Evolutionary conservation across 345 rosid genomes (phyloP), one percentile per base, ranked within the genome.

Genomic region (Heritiera fomes): DNA sequence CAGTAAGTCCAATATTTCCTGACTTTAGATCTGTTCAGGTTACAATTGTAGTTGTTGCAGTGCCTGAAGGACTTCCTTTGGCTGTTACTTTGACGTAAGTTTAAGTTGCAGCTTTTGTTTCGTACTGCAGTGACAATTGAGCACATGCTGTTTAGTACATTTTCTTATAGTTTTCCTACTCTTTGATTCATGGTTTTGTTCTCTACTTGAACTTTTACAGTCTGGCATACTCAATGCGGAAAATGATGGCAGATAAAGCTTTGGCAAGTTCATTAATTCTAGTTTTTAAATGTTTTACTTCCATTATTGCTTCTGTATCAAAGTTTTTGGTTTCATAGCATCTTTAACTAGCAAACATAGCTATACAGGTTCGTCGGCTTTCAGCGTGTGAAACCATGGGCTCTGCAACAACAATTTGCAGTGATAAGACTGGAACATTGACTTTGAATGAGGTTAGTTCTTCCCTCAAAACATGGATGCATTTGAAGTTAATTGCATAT

Each of bases 351-450:
- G 85, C 79, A 52, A 69, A 60, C 56, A 7, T 41, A 47, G 41
- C 80, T 79, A 18, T 82, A 46, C 95, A 97, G 99, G 99, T 94
- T 65, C 97, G 99, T 77, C 87, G 99, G 81, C 99, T 97, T 78
- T 97, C 99, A 77, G 99, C 99, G 9, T 97, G 99, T 87, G 99
- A 97, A 87, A 97, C 99, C 62, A 97, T 97, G 99, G 99, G 99
- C 38, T 97, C 98, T 41, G 95, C 98, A 55, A 97, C 99, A 52
- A 97, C 99, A 80, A 97, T 97, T 75, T 97, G 99, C 88, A 97
- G 99, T 90, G 99, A 97, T 76, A 97, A 97, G 90, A 97, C 99
- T 61, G 99, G 99, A 83, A 97, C 99, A 65, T 84, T 97, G 79
- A 97, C 99, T 28, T 84, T 92, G 88, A 97, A 97, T 87, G 84